Evolutionary conservation across 208 protist genomes (phyloP), one percentile per base, ranked within the genome.

Genomic region (Acanthamoeba rhysodes): DNA sequence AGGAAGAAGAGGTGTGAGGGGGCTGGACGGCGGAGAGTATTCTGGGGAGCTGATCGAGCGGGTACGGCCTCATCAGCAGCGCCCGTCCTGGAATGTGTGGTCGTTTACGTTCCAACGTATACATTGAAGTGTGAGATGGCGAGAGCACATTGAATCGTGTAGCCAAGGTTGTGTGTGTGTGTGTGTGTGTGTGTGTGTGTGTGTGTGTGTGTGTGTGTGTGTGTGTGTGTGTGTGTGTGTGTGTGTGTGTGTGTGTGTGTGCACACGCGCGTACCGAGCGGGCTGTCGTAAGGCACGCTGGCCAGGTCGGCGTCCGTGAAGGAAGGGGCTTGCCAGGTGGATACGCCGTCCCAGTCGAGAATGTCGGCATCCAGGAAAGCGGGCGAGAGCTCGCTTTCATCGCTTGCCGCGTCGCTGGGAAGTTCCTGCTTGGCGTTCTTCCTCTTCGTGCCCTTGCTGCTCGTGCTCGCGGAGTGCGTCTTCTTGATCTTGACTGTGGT

Each of bases 21-120:
- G 55, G 10, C 22, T 8, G 10, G 45, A 59, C 14, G 85, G 85
- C 12, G 34, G 32, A 45, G 34, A 74, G 55, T 2, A 92, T 10
- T 45, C 27, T 92, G 55, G 85, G 85, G 12, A 92, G 85, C 85
- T 92, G 85, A 76, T 92, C 59, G 29, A 92, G 64, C 24, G 85
- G 85, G 57, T n/a, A 76, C 5, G 85, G 85, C 57, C 70, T 92
- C 85, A 92, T 92, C 55, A 92, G 29, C 2, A 92, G 64, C 34
- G 85, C 85, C n/a, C 76, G 34, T 22, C 76, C 76, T 85, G 70
- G 20, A 41, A 45, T 7, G 18, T 16, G 32, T 10, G 14, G 70
- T 41, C 70, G 37, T 18, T 24, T 16, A 50, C 20, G 32, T 50
- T 82, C 34, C 29, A 37, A 29, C 9, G 12, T 34, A 34, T 53